Percentiles rank a stretch among this genome's conserved stretches.
Conservation (phyloP, 352 stramenopile genomes). For the Phytopythium mirpurense region DNA sequence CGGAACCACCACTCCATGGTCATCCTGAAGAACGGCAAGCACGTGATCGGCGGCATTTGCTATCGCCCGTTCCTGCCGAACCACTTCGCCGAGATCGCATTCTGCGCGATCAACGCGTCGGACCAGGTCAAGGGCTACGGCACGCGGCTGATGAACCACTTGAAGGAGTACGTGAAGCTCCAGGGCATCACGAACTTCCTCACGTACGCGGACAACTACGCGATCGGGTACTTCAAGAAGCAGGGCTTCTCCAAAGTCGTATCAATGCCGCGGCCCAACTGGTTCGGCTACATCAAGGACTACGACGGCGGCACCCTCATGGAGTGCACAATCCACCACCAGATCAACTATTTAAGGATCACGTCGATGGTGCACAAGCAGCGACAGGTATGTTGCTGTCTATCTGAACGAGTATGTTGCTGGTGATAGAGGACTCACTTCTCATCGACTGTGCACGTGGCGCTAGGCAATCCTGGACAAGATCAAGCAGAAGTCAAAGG, state of each 20-base stretch:
- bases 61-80: conserved; percentile 94
- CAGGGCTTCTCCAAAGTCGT: conserved; percentile 91
- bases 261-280: conserved; percentile 83
- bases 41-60: conserved; percentile 98
- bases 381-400: conserved; percentile 82
- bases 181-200: conserved; percentile 94
- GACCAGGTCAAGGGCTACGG: conserved; percentile 98
- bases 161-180: conserved; percentile 96
- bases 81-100: conserved; percentile 99
- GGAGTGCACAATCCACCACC: conserved; percentile 98
- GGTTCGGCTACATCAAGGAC: conserved; percentile 99
- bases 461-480: conserved; percentile 78
- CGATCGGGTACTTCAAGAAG: conserved; percentile 99
- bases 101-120: conserved; percentile 96
- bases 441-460: no score
- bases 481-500: conserved; percentile 69
- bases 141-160: conserved; percentile 98
- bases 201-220: conserved; percentile 99
- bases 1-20: conserved; percentile 92
- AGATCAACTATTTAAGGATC: conserved; percentile 96
- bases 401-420: neutral
- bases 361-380: conserved; percentile 94
- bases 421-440: no score
- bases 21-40: conserved; percentile 87
- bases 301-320: conserved; percentile 99